These are phyloP conservation scores for Penicillium paxilli DNA, from an alignment of 495 filamentous ascomycete species.

Conservation along the genomic window DNA sequence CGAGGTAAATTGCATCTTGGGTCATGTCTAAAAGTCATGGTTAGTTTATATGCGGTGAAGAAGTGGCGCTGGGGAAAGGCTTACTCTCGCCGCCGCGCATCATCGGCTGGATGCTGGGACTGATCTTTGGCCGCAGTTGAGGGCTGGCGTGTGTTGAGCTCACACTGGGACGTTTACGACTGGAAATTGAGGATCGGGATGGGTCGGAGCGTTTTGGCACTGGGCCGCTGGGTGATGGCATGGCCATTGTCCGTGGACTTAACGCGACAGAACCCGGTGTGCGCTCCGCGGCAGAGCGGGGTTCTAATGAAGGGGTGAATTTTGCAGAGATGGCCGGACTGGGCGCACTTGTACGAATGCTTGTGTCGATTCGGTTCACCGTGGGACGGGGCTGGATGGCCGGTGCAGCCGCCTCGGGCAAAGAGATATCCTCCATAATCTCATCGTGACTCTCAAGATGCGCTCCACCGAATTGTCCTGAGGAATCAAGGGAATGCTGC, in stretches of 20 bases:
- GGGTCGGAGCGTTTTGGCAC: slow-evolving; percentile 40
- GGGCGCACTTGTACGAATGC: slow-evolving; percentile 23
- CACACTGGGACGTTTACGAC: slow-evolving; percentile 69
- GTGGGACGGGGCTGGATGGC: slow-evolving; percentile 32
- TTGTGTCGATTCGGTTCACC: slow-evolving; percentile 46
- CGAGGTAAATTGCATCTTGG: slow-evolving; percentile 78
- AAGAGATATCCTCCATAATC: slow-evolving; percentile 64
- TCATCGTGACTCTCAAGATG: slow-evolving; percentile 49
- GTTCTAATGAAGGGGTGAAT: slow-evolving; percentile 31
- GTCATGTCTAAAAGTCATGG: slow-evolving; percentile 40
- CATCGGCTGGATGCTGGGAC: slow-evolving; percentile 89
- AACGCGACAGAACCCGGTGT: slow-evolving; percentile 30
- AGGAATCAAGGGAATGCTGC: slow-evolving; percentile 27
- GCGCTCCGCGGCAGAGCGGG: slow-evolving; percentile 26
- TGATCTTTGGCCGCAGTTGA: slow-evolving; percentile 87
- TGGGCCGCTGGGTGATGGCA: slow-evolving; percentile 47
- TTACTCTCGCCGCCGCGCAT: slow-evolving; percentile 74
- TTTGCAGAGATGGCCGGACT: slow-evolving; percentile 32
- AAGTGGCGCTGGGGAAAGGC: too few relatives aligned
- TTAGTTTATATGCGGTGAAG: slow-evolving; percentile 9
- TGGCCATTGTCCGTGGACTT: slow-evolving; percentile 37
- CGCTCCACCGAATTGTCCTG: slow-evolving; percentile 29
- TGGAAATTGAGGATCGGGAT: slow-evolving; percentile 28
- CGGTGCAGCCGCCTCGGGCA: slow-evolving; percentile 61
- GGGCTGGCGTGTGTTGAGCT: slow-evolving; percentile 79